Conservation (phyloP, 768 basidiomycete species). For the Asterophora parasitica region DNA sequence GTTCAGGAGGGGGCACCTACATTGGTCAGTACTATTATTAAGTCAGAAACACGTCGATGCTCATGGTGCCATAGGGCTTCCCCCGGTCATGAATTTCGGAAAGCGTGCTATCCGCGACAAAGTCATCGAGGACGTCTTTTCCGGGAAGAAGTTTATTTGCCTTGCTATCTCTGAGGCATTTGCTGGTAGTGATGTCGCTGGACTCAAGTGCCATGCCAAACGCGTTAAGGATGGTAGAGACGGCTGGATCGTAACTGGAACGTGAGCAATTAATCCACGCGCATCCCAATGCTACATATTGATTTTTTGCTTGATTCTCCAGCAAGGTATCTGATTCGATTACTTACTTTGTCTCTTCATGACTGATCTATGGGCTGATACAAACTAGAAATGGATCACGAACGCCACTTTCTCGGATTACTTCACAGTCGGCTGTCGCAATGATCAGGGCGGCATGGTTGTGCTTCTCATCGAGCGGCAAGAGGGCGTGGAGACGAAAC, state of each 20-base stretch:
- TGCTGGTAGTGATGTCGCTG: conserved; percentile 72
- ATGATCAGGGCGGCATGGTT: conserved; percentile 36
- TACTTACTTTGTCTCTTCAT: neutral
- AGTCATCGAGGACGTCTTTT: conserved; percentile 52
- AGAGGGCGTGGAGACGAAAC: conserved; percentile 63
- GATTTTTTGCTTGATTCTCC: neutral
- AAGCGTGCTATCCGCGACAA: conserved; percentile 56
- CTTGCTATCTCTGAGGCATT: conserved; percentile 86
- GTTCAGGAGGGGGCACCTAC: conserved; percentile 47
- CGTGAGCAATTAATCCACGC: conserved; percentile 28
- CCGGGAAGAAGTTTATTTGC: conserved; percentile 66
- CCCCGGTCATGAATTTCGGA: conserved; percentile 78
- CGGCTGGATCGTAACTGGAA: conserved; percentile 78
- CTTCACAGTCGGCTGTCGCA: conserved; percentile 59
- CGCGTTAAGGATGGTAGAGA: conserved; percentile 50
- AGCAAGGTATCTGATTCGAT: neutral
- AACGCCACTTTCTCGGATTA: conserved; percentile 72
- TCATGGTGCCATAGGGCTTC: conserved; percentile 41
- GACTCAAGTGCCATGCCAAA: conserved; percentile 66
- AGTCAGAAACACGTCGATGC: neutral
- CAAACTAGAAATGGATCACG: conserved; percentile 68
- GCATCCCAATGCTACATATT: neutral
- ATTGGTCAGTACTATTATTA: conserved; percentile 20
- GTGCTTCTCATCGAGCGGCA: conserved; percentile 29
- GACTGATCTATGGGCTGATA: neutral